These are phyloP conservation scores for Puccinia hordei DNA, from an alignment of 1,284 basidiomycete species.

Conservation along the genomic window DNA sequence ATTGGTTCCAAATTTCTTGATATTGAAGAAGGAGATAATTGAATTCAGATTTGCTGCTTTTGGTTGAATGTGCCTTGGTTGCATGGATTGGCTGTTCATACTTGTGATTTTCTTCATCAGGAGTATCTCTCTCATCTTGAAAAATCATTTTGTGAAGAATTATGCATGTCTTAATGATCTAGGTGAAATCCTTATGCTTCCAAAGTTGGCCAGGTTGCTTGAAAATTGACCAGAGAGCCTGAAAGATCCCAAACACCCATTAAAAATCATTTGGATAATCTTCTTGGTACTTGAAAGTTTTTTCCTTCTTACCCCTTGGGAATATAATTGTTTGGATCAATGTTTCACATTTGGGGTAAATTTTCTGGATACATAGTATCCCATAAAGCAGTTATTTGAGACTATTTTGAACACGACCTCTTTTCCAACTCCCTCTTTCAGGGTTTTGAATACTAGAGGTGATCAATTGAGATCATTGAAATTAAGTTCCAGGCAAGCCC, in stretches of 20 bases:
- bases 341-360: neutral
- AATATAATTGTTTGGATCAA: neutral
- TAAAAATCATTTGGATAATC: neutral
- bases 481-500: neutral
- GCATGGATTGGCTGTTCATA: too few species aligned
- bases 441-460: neutral
- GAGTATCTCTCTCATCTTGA: neutral
- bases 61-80: too few species aligned
- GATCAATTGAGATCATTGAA: neutral
- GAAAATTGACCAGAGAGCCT: neutral
- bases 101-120: too few species aligned
- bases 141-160: conserved; percentile 9
- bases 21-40: too few species aligned
- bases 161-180: neutral
- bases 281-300: neutral
- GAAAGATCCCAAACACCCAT: neutral
- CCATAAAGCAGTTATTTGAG: neutral
- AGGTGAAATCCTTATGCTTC: neutral
- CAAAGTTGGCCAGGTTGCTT: neutral
- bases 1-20: too few species aligned
- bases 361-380: neutral
- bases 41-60: too few species aligned
- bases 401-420: neutral
- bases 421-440: neutral
- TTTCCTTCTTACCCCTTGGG: neutral